These are phyloP conservation scores for Paecilomyces niveus DNA, from an alignment of 2,329 filamentous ascomycete genomes.

Conservation along the genomic window DNA sequence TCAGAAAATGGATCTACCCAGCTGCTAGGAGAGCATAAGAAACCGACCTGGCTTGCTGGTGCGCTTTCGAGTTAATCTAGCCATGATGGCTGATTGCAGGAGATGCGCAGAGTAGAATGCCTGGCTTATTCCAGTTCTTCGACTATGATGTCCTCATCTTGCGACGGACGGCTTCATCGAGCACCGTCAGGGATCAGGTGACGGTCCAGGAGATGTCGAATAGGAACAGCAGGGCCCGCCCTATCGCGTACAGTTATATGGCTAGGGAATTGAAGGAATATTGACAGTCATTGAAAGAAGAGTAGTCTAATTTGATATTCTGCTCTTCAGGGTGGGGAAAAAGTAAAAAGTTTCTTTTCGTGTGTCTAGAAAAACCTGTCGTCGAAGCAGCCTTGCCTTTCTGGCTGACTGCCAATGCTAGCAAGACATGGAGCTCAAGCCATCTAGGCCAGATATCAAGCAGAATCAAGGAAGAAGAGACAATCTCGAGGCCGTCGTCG, in stretches of 20 bases:
- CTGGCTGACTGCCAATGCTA: not conserved
- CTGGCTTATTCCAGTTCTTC: not conserved
- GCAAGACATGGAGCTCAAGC: not conserved
- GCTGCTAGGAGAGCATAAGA: not conserved
- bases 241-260: not conserved
- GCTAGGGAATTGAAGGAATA: not conserved
- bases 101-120: not conserved
- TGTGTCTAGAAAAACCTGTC: not conserved
- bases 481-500: not conserved
- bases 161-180: not conserved
- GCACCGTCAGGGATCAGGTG: not conserved
- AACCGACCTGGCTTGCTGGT: not conserved
- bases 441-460: not conserved
- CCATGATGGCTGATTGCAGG: not conserved
- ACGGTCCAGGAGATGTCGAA: not conserved
- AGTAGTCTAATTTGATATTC: not conserved
- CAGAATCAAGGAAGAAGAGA: not conserved
- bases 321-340: not conserved
- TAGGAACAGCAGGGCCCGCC: too few species aligned
- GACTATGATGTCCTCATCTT: not conserved
- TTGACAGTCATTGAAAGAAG: not conserved
- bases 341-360: not conserved
- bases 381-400: not conserved
- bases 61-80: not conserved
- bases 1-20: not conserved